Conservation (phyloP, 2,329 filamentous ascomycete genomes). For the Graphilbum ipis-grandicollis region DNA sequence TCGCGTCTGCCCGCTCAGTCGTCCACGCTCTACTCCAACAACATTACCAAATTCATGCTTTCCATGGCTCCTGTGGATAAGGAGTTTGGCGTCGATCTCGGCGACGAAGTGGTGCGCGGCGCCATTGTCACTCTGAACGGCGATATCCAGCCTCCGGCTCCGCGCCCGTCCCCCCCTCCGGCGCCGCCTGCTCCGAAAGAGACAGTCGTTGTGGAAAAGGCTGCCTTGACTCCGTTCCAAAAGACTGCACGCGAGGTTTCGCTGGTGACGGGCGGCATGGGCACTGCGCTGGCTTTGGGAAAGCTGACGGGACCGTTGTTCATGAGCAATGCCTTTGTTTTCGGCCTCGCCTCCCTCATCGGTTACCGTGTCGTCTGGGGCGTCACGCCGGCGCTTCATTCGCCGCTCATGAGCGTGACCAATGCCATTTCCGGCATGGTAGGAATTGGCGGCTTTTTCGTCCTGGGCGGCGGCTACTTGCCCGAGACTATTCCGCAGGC, state of each 20-base stretch:
- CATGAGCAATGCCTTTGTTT: constrained; percentile 78
- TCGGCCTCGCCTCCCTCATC: constrained; percentile 67
- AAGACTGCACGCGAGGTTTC: constrained; percentile 61
- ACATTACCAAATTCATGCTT: constrained; percentile 75
- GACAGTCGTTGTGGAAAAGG: constrained; percentile 33
- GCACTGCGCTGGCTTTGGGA: constrained; percentile 54
- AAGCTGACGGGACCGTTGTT: constrained; percentile 70
- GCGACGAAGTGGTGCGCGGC: constrained; percentile 72
- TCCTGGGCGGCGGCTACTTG: constrained; percentile 67
- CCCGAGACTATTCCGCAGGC: constrained; percentile 64
- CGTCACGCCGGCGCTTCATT: constrained; percentile 67
- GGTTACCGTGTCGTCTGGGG: constrained; percentile 85
- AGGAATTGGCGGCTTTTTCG: constrained; percentile 72
- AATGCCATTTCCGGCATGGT: constrained; percentile 90
- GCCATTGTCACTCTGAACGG: constrained; percentile 70
- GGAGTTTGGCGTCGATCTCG: constrained; percentile 62
- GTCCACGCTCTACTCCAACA: constrained; percentile 83
- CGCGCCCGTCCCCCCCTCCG: constrained; percentile 46
- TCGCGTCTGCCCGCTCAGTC: constrained; percentile 77
- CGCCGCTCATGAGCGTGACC: constrained; percentile 80
- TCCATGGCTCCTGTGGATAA: constrained; percentile 67
- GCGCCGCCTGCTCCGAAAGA: constrained; percentile 35
- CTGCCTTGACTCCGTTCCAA: constrained; percentile 67
- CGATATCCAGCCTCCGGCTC: constrained; percentile 56
- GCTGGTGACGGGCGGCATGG: constrained; percentile 61